Evolutionary conservation across 495 filamentous ascomycete genomes (phyloP).

Genomic region (Tetracladium setigerum): DNA sequence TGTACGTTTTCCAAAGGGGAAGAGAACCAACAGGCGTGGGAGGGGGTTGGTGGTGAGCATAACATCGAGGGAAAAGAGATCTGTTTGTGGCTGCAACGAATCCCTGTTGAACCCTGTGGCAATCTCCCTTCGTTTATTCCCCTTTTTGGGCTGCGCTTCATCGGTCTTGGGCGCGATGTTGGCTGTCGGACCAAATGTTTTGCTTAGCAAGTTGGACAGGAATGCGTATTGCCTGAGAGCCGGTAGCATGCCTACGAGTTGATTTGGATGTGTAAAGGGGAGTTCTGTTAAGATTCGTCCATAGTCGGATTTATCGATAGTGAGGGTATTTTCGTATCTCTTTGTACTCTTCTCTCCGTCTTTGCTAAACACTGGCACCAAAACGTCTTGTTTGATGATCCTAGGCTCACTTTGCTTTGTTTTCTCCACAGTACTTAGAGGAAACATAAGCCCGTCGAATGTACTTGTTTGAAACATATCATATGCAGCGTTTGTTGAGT

Average conservation of each 20-base stretch:
- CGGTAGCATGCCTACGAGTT: conserved; percentile 71
- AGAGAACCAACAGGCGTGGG: conserved; percentile 40
- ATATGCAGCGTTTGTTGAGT: conserved; percentile 47
- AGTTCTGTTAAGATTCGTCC: conserved; percentile 62
- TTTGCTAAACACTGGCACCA: conserved; percentile 21
- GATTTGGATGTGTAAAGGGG: conserved; percentile 80
- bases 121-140: conserved; percentile 29
- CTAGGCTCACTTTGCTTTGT: conserved; percentile 31
- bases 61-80: conserved; percentile 36
- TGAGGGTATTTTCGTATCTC: conserved; percentile 61
- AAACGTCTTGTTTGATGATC: conserved; percentile 5
- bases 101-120: conserved; percentile 25
- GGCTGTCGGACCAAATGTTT: conserved; percentile 39
- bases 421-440: conserved; percentile 32
- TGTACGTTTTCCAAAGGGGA: conserved; percentile 34
- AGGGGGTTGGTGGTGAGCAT: conserved; percentile 36
- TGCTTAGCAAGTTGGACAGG: conserved; percentile 54
- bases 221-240: conserved; percentile 70
- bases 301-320: conserved; percentile 60
- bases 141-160: conserved; percentile 1
- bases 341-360: conserved; percentile 35
- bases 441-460: conserved; percentile 62
- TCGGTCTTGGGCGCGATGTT: neutral
- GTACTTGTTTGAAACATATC: conserved; percentile 49
- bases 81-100: conserved; percentile 1